These are phyloP conservation scores for Mortierella antarctica DNA, from an alignment of 192 early-diverging fungal species.

Conservation along the genomic window DNA sequence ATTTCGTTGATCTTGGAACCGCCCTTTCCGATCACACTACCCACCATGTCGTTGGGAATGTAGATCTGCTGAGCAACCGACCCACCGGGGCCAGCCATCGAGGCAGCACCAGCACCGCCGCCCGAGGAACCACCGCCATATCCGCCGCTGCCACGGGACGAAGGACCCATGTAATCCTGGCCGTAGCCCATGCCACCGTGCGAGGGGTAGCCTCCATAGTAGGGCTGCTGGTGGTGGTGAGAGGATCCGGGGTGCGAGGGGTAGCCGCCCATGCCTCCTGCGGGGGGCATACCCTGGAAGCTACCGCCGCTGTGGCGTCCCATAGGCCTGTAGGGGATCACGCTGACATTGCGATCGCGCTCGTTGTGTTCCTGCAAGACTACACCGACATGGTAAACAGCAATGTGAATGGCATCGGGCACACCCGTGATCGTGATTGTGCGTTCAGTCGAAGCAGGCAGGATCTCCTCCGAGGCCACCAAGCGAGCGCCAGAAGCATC, in stretches of 20 bases:
- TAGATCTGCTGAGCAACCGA: slow-evolving; percentile 70
- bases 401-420: slow-evolving; percentile 85
- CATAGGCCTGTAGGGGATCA: slow-evolving; percentile 79
- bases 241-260: slow-evolving; percentile 39
- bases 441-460: slow-evolving; percentile 93
- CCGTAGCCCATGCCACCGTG: slow-evolving; percentile 54
- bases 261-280: slow-evolving; percentile 47
- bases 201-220: slow-evolving; percentile 49
- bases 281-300: slow-evolving; percentile 21
- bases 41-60: slow-evolving; percentile 77
- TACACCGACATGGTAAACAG: slow-evolving; percentile 84
- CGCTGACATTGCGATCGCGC: slow-evolving; percentile 68
- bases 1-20: slow-evolving; percentile 87
- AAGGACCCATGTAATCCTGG: slow-evolving; percentile 53
- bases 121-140: slow-evolving; percentile 13
- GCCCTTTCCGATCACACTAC: slow-evolving; percentile 95
- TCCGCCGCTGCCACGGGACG: slow-evolving; percentile 16
- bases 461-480: slow-evolving; percentile 85
- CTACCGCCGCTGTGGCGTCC: slow-evolving; percentile 11
- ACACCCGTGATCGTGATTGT: slow-evolving; percentile 86
- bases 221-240: slow-evolving; percentile 46
- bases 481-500: slow-evolving; percentile 86
- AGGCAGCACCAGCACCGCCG: not conserved
- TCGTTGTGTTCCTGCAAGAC: slow-evolving; percentile 75
- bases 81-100: slow-evolving; percentile 14